These are phyloP conservation scores for Anthracocystis walkeri DNA, from an alignment of 1,284 basidiomycete species.

Conservation along the genomic window DNA sequence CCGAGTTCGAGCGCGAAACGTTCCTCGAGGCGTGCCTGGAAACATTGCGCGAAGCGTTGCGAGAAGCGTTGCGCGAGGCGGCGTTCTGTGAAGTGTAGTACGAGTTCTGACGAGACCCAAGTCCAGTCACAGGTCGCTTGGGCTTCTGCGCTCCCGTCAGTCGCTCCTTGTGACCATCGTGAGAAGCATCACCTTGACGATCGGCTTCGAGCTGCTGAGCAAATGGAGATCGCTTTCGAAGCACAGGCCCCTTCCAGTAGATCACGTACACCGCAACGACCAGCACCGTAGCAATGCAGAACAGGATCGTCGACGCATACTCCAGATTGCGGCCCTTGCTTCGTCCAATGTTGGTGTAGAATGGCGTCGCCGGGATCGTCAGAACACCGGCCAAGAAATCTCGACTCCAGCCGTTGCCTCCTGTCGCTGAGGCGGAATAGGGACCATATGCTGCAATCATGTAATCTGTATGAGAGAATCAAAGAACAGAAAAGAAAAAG, in stretches of 20 bases:
- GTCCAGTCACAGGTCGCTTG: constrained; percentile 28
- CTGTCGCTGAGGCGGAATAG: constrained; percentile 71
- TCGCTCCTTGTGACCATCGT: constrained; percentile 25
- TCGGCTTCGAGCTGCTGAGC: constrained; percentile 36
- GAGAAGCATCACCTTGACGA: constrained; percentile 14
- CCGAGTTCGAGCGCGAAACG: constrained; percentile 37
- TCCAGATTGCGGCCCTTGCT: constrained; percentile 63
- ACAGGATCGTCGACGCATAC: constrained; percentile 71
- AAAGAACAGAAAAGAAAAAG: not conserved
- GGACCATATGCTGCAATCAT: constrained; percentile 71
- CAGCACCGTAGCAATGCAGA: constrained; percentile 69
- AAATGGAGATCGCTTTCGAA: constrained; percentile 47
- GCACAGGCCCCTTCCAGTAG: constrained; percentile 69
- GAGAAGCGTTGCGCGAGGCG: constrained; percentile 31
- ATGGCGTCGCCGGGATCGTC: constrained; percentile 70
- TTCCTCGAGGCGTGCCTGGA: constrained; percentile 30
- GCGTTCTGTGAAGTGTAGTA: constrained; percentile 43
- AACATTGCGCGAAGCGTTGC: constrained; percentile 28
- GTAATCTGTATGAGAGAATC: constrained; percentile 60
- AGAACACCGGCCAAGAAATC: constrained; percentile 71
- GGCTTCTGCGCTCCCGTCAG: constrained; percentile 29
- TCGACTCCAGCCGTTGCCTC: constrained; percentile 67
- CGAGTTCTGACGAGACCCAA: constrained; percentile 41
- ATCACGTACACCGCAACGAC: constrained; percentile 71
- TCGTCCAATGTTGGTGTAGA: constrained; percentile 68